Evolutionary conservation across 169 alveolate species (phyloP), one percentile per base, ranked within the genome.

Genomic region (Plasmodium knowlesi): DNA sequence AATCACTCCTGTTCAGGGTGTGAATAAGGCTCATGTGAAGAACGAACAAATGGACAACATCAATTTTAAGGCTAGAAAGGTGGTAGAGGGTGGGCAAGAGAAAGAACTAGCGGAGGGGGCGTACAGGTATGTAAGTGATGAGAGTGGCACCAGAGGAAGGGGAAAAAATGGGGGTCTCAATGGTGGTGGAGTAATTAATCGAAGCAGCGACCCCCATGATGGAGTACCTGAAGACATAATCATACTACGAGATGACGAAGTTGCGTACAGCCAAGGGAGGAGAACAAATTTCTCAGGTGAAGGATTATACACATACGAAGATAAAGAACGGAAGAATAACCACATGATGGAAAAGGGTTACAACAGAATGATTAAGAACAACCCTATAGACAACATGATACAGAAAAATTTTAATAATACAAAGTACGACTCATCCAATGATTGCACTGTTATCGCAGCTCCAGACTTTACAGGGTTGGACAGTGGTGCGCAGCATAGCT

Each of bases 331-430:
- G 37, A 1, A 67, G 37, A 5, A 67, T 5, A 67, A 25, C 3
- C 82, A 74, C 3, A 19, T 34, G 30, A 80, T 80, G 78, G 57
- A 28, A 28, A 82, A 32, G 25, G 89, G 37, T 1, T 50, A 25
- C 41, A 67, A 32, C 12, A 57, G 57, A 82, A 14, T 19, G 22
- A 32, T 10, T 82, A 50, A 28, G 10, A 80, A 82, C 8, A 53
- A 32, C 28, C 54, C 22, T 16, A 53, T 82, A 0, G 80, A 30
- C 25, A 82, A 54, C 1, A 1, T 53, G 39, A 80, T 10, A 0
- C 50, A 82, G 9, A 82, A 41, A 28, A 82, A 41, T 5, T 82
- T 54, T 57, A 50, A 82, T n/a, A 82, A 82, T 57, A 25, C 57
- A 19, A 50, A 53, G 22, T 6, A 57, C 12, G 80, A 82, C 8